A percentile compares a stretch with the other conserved stretches of the same genome.
Evolutionary conservation across 108 stramenopile species (phyloP).

Genomic region (Pseudonitzschia delicatissima): DNA sequence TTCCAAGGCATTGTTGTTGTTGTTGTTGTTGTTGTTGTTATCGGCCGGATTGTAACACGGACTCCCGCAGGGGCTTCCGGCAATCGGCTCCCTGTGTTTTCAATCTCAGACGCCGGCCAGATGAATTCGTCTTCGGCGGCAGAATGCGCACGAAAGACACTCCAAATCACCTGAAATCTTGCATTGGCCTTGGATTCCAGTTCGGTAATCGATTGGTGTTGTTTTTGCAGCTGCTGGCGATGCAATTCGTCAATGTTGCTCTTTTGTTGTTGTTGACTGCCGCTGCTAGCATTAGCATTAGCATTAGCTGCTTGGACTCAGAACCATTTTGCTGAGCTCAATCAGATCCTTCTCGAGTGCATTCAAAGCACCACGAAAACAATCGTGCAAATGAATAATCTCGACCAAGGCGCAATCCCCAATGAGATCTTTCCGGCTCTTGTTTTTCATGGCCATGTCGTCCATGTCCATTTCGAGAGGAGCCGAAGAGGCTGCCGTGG

Average conservation of each 20-base stretch:
- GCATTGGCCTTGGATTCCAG: constrained; percentile 71
- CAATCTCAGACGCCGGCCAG: constrained; percentile 84
- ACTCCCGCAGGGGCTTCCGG: constrained; percentile 25
- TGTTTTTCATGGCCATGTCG: too few relatives aligned
- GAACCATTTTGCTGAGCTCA: constrained; percentile 38
- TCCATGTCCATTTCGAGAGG: too few relatives aligned
- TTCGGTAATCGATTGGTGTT: constrained; percentile 26
- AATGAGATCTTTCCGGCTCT: constrained; percentile 49
- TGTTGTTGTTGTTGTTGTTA: neutral
- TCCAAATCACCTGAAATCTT: constrained; percentile 91
- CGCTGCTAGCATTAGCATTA: neutral
- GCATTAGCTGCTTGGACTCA: constrained; percentile 1
- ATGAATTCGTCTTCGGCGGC: constrained; percentile 95
- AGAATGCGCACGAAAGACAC: constrained; percentile 92
- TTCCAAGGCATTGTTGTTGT: neutral
- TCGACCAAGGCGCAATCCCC: constrained; percentile 85
- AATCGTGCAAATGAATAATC: constrained; percentile 88
- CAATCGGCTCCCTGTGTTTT: constrained; percentile 59
- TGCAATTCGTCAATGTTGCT: neutral
- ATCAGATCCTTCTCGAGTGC: constrained; percentile 67
- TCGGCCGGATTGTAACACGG: constrained; percentile 22
- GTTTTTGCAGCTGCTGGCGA: neutral
- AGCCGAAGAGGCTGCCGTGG: too few relatives aligned
- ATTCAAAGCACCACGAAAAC: constrained; percentile 74
- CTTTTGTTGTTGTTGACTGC: neutral